Evolutionary conservation across 2,329 filamentous ascomycete species (phyloP).

Genomic region (Colletotrichum lupini): DNA sequence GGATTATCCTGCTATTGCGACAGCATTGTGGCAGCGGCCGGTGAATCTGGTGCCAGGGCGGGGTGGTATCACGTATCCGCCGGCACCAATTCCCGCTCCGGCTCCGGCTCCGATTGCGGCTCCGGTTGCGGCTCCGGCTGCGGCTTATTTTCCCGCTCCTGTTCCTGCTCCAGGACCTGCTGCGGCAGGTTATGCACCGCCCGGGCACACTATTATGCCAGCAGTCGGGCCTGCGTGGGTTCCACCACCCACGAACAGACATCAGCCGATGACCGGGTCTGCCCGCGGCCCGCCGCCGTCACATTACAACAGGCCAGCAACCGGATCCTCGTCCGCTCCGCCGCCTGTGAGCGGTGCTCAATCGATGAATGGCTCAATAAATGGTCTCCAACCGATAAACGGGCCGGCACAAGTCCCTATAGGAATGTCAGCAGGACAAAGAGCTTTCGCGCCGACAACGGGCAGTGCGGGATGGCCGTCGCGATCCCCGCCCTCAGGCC

Average conservation of each 20-base stretch:
- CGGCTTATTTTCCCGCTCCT: neutral
- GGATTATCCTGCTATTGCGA: slow-evolving; percentile 13
- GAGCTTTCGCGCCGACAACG: neutral
- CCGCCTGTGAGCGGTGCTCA: neutral
- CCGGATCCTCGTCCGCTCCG: neutral
- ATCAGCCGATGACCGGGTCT: neutral
- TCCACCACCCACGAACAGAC: too few relatives aligned
- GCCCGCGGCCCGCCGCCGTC: too few relatives aligned
- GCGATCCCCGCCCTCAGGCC: neutral
- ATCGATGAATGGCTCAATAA: neutral
- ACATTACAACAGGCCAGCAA: neutral
- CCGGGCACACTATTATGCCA: neutral
- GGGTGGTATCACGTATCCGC: neutral
- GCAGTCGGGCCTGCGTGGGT: neutral
- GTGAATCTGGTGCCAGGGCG: neutral
- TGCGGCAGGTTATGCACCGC: too few relatives aligned
- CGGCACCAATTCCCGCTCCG: neutral
- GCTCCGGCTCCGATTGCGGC: neutral
- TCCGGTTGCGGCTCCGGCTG: neutral
- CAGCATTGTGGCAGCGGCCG: slow-evolving; percentile 6
- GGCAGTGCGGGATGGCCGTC: neutral
- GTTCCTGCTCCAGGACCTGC: neutral
- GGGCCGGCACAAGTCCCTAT: too few relatives aligned
- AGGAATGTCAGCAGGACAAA: too few relatives aligned
- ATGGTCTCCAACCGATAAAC: neutral